Percentiles rank a stretch among this genome's conserved stretches.
Conservation (phyloP, 768 basidiomycete species). For the Naematelia encephala region DNA sequence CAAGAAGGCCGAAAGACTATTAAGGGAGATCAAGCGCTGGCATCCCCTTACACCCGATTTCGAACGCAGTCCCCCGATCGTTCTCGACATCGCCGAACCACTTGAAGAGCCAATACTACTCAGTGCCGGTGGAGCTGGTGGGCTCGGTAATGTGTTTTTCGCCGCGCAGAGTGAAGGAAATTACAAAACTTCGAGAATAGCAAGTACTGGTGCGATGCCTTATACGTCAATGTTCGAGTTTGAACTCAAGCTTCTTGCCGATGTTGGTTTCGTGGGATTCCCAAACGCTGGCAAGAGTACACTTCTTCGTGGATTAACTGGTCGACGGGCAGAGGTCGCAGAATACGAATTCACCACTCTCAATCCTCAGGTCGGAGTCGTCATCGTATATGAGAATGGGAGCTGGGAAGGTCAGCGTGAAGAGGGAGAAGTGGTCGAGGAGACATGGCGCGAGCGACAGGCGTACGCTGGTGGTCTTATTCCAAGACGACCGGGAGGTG, state of each 20-base stretch:
- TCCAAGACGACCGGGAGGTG: neutral
- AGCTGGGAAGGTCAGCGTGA: conserved; percentile 50
- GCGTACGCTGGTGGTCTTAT: conserved; percentile 16
- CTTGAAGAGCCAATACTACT: conserved; percentile 54
- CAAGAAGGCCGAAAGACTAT: conserved; percentile 50
- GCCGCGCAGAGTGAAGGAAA: conserved; percentile 48
- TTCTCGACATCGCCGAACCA: conserved; percentile 33
- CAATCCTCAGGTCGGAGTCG: conserved; percentile 88
- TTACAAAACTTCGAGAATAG: conserved; percentile 75
- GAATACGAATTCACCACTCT: conserved; percentile 92
- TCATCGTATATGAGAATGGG: conserved; percentile 76
- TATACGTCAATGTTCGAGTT: conserved; percentile 67
- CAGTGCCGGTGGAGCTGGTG: conserved; percentile 73
- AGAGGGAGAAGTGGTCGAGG: conserved; percentile 35
- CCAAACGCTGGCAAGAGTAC: conserved; percentile 93
- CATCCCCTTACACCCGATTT: conserved; percentile 18
- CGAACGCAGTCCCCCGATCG: conserved; percentile 23
- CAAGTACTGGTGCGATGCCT: conserved; percentile 49
- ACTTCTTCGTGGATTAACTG: conserved; percentile 80
- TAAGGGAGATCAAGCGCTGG: conserved; percentile 34
- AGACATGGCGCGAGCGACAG: conserved; percentile 27
- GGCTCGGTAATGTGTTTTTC: conserved; percentile 87
- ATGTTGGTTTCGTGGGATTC: conserved; percentile 92
- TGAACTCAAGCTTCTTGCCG: conserved; percentile 89
- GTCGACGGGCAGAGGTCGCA: conserved; percentile 79